Conservation (phyloP, 306 rosid genomes). For the Vigna unguiculata region DNA sequence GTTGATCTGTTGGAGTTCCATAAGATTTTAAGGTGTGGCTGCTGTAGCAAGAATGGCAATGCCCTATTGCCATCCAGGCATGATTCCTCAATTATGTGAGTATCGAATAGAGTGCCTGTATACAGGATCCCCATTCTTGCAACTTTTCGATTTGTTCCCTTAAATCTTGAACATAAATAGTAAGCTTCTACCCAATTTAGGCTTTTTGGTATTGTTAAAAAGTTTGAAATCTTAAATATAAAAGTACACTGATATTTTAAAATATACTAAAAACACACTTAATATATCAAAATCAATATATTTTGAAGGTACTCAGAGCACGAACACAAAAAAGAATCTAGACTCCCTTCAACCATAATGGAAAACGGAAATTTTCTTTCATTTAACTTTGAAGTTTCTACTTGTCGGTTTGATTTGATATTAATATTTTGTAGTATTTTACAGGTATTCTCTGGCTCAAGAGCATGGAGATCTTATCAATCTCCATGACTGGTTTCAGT, state of each 20-base stretch:
- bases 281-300: too few species aligned
- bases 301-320: too few species aligned
- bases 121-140: constrained; percentile 12
- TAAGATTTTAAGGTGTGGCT: constrained; percentile 71
- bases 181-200: not conserved
- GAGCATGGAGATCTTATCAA: constrained; percentile 98
- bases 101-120: constrained; percentile 22
- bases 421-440: not conserved
- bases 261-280: too few species aligned
- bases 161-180: constrained; percentile 11
- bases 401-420: constrained; percentile 29
- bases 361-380: constrained; percentile 18
- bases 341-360: too few species aligned
- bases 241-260: too few species aligned
- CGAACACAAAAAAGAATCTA: too few species aligned
- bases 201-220: too few species aligned
- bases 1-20: constrained; percentile 83
- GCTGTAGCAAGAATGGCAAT: constrained; percentile 71
- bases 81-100: constrained; percentile 93
- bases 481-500: constrained; percentile 94
- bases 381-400: constrained; percentile 6
- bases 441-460: constrained; percentile 83
- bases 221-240: too few species aligned
- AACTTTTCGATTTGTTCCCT: not conserved
- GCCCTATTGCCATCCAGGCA: constrained; percentile 70